Percentiles rank a stretch among this genome's conserved stretches.
Evolutionary conservation across 306 rosid genomes (phyloP).

Genomic region (Acacia melanoxylon): DNA sequence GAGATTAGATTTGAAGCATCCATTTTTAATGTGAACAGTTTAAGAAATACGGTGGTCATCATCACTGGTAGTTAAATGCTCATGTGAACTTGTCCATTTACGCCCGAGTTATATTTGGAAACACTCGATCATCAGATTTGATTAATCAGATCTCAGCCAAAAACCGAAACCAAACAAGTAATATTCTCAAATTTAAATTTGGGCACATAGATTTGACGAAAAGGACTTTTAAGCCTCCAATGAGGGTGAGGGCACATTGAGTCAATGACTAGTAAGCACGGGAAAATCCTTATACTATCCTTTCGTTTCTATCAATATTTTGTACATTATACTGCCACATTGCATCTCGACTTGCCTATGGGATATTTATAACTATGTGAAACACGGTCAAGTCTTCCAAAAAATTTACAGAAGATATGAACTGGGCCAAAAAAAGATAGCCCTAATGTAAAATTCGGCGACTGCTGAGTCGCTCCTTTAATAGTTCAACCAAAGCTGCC

Average conservation of each 20-base stretch:
- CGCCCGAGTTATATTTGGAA: not conserved
- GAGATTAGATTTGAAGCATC: not conserved
- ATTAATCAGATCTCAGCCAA: not conserved
- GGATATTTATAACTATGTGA: not conserved
- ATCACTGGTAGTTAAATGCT: not conserved
- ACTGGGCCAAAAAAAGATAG: not conserved
- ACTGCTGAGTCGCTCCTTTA: not conserved
- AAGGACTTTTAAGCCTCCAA: not conserved
- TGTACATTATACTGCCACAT: not conserved
- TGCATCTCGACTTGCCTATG: not conserved
- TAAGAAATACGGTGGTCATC: not conserved
- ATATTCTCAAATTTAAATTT: not conserved
- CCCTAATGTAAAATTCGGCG: not conserved
- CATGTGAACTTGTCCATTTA: not conserved
- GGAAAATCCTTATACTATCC: not conserved
- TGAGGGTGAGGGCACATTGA: not conserved
- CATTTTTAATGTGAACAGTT: not conserved
- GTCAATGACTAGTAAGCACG: not conserved
- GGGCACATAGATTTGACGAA: not conserved
- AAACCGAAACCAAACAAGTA: not conserved
- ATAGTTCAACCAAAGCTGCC: not conserved
- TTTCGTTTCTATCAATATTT: not conserved
- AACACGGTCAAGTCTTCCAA: not conserved
- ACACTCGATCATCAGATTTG: not conserved
- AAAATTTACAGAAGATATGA: not conserved